Percentiles rank a stretch among this genome's conserved stretches.
Conservation (phyloP, 306 rosid species). For the Coriaria nepalensis region DNA sequence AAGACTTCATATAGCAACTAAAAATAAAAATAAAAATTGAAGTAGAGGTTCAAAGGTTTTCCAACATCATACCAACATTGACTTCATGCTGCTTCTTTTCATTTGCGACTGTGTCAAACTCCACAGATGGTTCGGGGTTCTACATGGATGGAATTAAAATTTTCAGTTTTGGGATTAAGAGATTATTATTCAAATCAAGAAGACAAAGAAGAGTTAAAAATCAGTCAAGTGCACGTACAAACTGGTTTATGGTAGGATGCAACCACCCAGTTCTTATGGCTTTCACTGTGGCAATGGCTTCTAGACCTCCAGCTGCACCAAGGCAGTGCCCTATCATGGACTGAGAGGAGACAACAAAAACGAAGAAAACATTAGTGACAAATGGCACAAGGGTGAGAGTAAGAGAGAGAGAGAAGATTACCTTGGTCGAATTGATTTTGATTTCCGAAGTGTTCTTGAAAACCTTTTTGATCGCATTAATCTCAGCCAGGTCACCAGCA, state of each 20-base stretch:
- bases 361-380: conserved; percentile 11
- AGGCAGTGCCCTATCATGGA: conserved; percentile 99
- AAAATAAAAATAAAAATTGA: background rate
- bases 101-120: conserved; percentile 82
- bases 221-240: conserved; percentile 41
- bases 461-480: conserved; percentile 88
- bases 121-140: conserved; percentile 92
- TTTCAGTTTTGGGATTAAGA: no score
- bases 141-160: conserved; percentile 16
- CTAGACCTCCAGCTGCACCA: conserved; percentile 98
- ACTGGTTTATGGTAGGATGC: conserved; percentile 93
- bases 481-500: conserved; percentile 95
- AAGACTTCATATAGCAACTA: background rate
- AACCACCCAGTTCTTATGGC: conserved; percentile 94
- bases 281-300: conserved; percentile 95
- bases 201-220: conserved; percentile 7
- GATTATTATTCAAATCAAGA: no score
- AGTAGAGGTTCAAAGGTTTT: conserved; percentile 12
- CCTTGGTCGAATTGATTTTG: conserved; percentile 98
- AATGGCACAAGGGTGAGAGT: conserved; percentile 10
- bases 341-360: conserved; percentile 33
- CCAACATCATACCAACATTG: conserved; percentile 66
- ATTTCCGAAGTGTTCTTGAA: conserved; percentile 76
- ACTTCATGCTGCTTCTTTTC: conserved; percentile 76
- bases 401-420: conserved; percentile 20